Conservation (phyloP, 352 stramenopile species). For the Peronospora farinosa region DNA sequence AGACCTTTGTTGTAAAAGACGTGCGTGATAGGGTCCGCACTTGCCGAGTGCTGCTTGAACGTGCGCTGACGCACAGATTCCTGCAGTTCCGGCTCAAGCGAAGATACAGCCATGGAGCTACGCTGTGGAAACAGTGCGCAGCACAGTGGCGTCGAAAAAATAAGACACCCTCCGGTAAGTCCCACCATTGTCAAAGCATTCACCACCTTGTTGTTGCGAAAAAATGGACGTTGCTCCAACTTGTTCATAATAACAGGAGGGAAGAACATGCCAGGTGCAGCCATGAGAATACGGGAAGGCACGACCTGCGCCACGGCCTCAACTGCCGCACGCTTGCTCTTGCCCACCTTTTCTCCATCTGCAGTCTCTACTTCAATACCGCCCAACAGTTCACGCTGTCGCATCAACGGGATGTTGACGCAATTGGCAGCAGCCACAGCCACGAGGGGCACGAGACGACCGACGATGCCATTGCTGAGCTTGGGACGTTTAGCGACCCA, state of each 20-base stretch:
- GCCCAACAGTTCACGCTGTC: constrained; percentile 77
- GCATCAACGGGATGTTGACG: constrained; percentile 88
- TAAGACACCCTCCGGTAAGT: constrained; percentile 63
- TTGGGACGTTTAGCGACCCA: constrained; percentile 52
- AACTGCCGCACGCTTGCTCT: constrained; percentile 63
- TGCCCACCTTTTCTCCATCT: constrained; percentile 54
- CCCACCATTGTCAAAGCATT: constrained; percentile 62
- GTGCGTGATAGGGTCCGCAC: constrained; percentile 35
- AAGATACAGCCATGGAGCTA: constrained; percentile 46
- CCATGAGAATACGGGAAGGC: constrained; percentile 82
- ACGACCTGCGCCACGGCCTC: constrained; percentile 80
- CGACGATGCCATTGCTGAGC: constrained; percentile 56
- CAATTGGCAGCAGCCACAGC: constrained; percentile 83
- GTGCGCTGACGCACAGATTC: constrained; percentile 36
- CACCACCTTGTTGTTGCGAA: constrained; percentile 62
- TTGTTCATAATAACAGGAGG: constrained; percentile 81
- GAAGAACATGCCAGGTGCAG: constrained; percentile 79
- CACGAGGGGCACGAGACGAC: constrained; percentile 71
- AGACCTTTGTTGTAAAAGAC: constrained; percentile 80
- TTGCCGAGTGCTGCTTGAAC: constrained; percentile 36
- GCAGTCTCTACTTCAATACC: constrained; percentile 76
- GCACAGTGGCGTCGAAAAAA: constrained; percentile 72
- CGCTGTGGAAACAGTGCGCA: constrained; percentile 82
- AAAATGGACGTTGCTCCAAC: constrained; percentile 51
- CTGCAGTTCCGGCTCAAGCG: constrained; percentile 66